Percentiles rank a stretch among this genome's conserved stretches.
phyloP scores from a whole-genome alignment of 768 basidiomycete species.

The Candolleomyces eurysporus region DNA sequence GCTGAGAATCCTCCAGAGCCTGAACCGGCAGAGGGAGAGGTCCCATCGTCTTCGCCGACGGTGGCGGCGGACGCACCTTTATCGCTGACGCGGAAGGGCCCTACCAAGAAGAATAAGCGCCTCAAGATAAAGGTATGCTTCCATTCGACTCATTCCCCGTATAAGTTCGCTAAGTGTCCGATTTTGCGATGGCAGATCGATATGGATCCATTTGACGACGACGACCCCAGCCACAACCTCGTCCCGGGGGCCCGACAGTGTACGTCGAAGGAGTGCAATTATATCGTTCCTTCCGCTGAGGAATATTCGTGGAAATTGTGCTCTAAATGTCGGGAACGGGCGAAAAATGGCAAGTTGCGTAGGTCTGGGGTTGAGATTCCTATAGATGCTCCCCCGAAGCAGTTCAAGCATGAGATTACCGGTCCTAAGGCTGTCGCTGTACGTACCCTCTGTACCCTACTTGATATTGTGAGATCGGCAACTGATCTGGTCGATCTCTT shows the following conservation, averaged over 20 bases:
- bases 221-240: constrained; percentile 9
- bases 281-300: constrained; percentile 30
- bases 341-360: constrained; percentile 15
- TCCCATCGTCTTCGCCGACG: background rate
- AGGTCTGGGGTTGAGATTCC: constrained; percentile 7
- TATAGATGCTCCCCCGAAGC: background rate
- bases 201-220: background rate
- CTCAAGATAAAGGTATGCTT: too few relatives aligned
- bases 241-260: constrained; percentile 39
- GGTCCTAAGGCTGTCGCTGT: background rate
- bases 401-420: background rate
- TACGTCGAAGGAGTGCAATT: constrained; percentile 28
- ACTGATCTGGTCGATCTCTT: constrained; percentile 1
- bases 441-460: background rate
- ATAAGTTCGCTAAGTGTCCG: background rate
- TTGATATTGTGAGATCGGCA: background rate
- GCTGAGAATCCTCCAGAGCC: background rate
- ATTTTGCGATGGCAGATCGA: constrained; percentile 3
- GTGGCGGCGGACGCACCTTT: background rate
- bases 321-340: constrained; percentile 30
- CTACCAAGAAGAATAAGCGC: too few relatives aligned
- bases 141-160: too few relatives aligned
- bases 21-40: background rate
- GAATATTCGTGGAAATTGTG: constrained; percentile 44
- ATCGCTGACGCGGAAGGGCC: background rate